Evolutionary conservation across 225 moss, liverwort and hornwort species (phyloP).

Genomic region (Rhytidiadelphus loreus): DNA sequence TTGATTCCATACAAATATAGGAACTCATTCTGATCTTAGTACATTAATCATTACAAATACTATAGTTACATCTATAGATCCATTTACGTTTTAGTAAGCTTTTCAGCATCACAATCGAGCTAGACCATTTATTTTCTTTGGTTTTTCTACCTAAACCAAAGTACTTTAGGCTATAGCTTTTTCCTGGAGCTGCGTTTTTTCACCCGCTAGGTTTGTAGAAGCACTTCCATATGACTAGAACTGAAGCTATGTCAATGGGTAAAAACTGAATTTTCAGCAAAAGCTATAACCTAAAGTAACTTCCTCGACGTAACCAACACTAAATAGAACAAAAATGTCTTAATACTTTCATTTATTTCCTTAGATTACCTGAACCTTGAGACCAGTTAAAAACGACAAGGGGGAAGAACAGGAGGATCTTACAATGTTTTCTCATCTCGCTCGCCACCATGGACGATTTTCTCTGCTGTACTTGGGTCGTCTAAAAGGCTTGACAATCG

Average conservation of each 20-base stretch:
- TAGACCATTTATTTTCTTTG: neutral
- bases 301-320: neutral
- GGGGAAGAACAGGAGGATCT: neutral
- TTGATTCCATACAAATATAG: neutral
- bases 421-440: conserved; percentile 52
- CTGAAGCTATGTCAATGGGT: neutral
- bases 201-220: too few relatives aligned
- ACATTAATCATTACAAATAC: neutral
- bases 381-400: neutral
- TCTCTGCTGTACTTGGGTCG: conserved; percentile 40
- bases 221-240: neutral
- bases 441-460: conserved; percentile 47
- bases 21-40: neutral
- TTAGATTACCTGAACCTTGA: neutral
- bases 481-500: conserved; percentile 49
- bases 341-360: neutral
- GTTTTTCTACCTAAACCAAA: neutral
- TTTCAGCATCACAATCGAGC: neutral
- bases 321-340: neutral
- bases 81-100: neutral
- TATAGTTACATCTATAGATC: neutral
- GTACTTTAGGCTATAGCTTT: neutral
- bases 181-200: too few relatives aligned
- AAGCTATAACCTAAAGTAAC: neutral
- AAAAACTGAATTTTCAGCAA: neutral